phyloP scores from a whole-genome alignment of 1,284 basidiomycete species.

The Filobasidium uniguttulatum region DNA sequence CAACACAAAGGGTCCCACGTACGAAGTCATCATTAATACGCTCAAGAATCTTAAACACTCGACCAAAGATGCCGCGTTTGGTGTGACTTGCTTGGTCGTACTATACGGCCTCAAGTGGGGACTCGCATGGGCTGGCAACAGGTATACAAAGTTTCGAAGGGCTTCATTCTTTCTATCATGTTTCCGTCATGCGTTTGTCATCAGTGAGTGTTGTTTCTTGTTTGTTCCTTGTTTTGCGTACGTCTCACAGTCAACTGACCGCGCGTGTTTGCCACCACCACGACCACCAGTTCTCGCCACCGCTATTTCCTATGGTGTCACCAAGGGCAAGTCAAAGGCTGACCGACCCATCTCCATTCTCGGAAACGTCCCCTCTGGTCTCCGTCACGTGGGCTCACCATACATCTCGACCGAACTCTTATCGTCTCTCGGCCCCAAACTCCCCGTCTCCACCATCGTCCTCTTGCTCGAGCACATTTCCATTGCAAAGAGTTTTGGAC shows the following conservation, averaged over 20 bases:
- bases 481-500: constrained; percentile 89
- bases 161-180: constrained; percentile 75
- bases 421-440: constrained; percentile 53
- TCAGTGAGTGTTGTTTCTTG: constrained; percentile 74
- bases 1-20: constrained; percentile 67
- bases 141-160: constrained; percentile 59
- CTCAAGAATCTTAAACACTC: constrained; percentile 60
- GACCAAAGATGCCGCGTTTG: constrained; percentile 76
- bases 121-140: constrained; percentile 48
- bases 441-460: constrained; percentile 89
- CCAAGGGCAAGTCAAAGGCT: constrained; percentile 45
- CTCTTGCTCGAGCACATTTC: constrained; percentile 93
- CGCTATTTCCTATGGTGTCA: constrained; percentile 26
- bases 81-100: constrained; percentile 48
- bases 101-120: constrained; percentile 63
- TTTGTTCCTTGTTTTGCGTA: constrained; percentile 45
- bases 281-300: not conserved
- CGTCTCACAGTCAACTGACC: not conserved
- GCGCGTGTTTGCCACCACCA: too few species aligned
- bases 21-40: constrained; percentile 84
- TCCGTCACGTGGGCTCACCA: constrained; percentile 63
- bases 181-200: constrained; percentile 72
- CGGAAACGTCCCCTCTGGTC: constrained; percentile 64
- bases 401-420: constrained; percentile 53
- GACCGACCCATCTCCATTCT: constrained; percentile 78